Conservation (phyloP, 495 filamentous ascomycete species). For the Penicillium ochrochloron region DNA sequence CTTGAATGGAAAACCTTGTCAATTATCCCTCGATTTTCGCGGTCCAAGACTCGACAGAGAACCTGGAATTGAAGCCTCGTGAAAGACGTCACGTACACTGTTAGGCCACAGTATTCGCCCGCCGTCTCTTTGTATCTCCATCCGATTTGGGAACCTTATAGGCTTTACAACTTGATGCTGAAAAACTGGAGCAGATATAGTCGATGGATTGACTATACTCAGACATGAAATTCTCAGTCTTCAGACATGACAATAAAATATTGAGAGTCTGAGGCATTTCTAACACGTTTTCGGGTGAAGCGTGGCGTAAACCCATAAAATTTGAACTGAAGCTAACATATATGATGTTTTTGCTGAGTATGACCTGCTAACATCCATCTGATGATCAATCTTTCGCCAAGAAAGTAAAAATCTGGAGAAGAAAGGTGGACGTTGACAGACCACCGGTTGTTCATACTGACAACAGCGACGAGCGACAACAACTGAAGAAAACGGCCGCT, state of each 20-base stretch:
- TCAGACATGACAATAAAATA: not conserved
- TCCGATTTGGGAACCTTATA: not conserved
- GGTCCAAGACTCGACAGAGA: not conserved
- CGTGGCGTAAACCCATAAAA: not conserved
- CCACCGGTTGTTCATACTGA: not conserved
- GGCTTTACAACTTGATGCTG: not conserved
- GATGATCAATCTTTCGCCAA: not conserved
- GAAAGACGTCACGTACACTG: not conserved
- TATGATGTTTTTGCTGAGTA: not conserved
- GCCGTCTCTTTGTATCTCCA: not conserved
- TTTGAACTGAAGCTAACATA: not conserved
- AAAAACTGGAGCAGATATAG: not conserved
- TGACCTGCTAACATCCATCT: not conserved
- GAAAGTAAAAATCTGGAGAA: not conserved
- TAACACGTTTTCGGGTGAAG: not conserved
- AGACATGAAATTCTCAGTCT: not conserved
- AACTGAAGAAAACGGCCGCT: not conserved
- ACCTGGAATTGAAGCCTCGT: not conserved
- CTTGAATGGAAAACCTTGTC: not conserved
- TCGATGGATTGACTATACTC: not conserved
- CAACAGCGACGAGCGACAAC: not conserved
- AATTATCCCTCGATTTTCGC: not conserved
- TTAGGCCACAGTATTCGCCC: not conserved
- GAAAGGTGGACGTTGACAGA: not conserved
- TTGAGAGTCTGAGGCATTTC: not conserved